phyloP scores from a whole-genome alignment of 176 grass and related monocot species.

The Musa itinerans region DNA sequence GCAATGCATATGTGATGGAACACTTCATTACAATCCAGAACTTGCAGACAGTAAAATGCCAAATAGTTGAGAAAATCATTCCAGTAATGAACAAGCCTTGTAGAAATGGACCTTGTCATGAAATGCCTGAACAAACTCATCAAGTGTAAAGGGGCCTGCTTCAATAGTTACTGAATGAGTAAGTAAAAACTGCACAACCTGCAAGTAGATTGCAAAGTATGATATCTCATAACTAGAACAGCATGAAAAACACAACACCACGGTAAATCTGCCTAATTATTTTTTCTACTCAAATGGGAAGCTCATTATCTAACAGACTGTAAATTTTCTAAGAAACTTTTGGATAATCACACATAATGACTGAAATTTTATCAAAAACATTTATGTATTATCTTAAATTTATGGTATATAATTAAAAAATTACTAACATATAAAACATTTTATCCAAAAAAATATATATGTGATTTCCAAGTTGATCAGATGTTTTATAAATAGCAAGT shows the following conservation, averaged over 20 bases:
- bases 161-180: conserved; percentile 49
- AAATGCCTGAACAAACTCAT: conserved; percentile 88
- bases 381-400: too few species aligned
- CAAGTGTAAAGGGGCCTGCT: conserved; percentile 65
- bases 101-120: conserved; percentile 67
- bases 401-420: too few species aligned
- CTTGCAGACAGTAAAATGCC: neutral
- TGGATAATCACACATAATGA: too few species aligned
- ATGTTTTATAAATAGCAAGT: too few species aligned
- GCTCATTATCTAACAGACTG: too few species aligned
- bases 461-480: too few species aligned
- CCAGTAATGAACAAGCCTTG: conserved; percentile 10
- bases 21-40: conserved; percentile 1
- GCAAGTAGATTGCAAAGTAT: neutral
- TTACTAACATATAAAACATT: too few species aligned
- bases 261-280: neutral
- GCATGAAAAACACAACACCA: neutral
- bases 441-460: too few species aligned
- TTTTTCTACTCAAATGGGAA: neutral
- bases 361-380: too few species aligned
- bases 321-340: too few species aligned
- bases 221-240: neutral
- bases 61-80: conserved; percentile 7
- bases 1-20: neutral
- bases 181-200: conserved; percentile 75